Evolutionary conservation across 2,329 filamentous ascomycete genomes (phyloP).

Genomic region (Biscogniauxia mediterranea): DNA sequence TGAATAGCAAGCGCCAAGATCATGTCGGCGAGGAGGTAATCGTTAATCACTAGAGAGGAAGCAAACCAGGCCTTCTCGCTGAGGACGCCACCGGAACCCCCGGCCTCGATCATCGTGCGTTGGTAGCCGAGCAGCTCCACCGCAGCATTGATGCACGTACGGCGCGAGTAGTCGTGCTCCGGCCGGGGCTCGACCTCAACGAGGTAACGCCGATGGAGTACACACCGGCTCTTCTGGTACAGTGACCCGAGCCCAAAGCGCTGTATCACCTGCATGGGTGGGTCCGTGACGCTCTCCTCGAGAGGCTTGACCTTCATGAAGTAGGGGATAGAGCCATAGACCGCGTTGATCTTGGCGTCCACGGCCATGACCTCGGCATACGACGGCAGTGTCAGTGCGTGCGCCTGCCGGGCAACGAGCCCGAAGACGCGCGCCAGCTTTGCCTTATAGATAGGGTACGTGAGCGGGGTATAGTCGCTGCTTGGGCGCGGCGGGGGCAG

Average conservation of each 20-base stretch:
- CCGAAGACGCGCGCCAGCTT: conserved; percentile 47
- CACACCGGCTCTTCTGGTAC: conserved; percentile 54
- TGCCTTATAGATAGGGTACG: conserved; percentile 54
- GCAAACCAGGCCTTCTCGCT: conserved; percentile 55
- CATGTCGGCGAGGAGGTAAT: conserved; percentile 61
- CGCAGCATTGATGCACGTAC: conserved; percentile 49
- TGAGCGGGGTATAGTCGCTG: conserved; percentile 59
- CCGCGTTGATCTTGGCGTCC: conserved; percentile 44
- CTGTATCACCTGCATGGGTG: conserved; percentile 48
- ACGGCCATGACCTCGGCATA: conserved; percentile 50
- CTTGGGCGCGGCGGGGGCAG: conserved; percentile 56
- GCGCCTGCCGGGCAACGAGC: conserved; percentile 48
- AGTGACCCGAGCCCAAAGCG: conserved; percentile 51
- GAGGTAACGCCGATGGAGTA: conserved; percentile 55
- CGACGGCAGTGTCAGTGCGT: conserved; percentile 45
- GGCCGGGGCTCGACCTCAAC: conserved; percentile 39
- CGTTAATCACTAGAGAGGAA: conserved; percentile 55
- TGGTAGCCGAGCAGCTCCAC: conserved; percentile 49
- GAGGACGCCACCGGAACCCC: conserved; percentile 53
- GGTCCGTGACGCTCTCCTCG: conserved; percentile 49
- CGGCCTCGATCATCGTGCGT: conserved; percentile 45
- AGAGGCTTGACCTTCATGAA: conserved; percentile 49
- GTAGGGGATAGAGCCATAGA: conserved; percentile 44
- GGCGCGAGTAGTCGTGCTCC: conserved; percentile 53
- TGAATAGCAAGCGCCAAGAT: conserved; percentile 54